Conservation (phyloP, 2,329 filamentous ascomycete species). For the Calonectria pseudoturangicola region DNA sequence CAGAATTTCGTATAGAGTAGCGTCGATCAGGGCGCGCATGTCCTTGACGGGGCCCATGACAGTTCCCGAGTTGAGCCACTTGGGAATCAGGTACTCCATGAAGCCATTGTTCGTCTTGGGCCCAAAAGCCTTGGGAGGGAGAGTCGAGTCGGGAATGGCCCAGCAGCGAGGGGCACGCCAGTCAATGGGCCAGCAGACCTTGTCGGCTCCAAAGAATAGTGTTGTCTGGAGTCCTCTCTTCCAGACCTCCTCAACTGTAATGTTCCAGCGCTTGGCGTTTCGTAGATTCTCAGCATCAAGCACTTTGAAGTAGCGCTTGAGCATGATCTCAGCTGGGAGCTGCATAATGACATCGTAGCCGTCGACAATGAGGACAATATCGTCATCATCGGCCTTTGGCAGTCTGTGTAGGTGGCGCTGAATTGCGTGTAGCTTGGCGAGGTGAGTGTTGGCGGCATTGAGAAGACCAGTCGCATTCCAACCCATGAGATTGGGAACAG, state of each 20-base stretch:
- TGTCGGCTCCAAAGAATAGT: constrained; percentile 67
- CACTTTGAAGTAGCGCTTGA: constrained; percentile 75
- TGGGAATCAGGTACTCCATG: constrained; percentile 58
- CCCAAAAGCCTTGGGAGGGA: constrained; percentile 60
- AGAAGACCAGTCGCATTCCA: constrained; percentile 61
- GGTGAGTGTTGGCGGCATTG: constrained; percentile 60
- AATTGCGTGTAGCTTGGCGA: constrained; percentile 63
- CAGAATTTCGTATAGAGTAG: constrained; percentile 56
- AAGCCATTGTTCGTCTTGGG: constrained; percentile 59
- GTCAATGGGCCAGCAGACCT: constrained; percentile 64
- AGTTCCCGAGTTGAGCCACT: constrained; percentile 67
- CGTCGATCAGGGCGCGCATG: constrained; percentile 52
- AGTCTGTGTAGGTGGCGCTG: constrained; percentile 59
- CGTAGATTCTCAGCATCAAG: constrained; percentile 71
- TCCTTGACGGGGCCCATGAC: constrained; percentile 63
- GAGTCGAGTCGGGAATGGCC: constrained; percentile 60
- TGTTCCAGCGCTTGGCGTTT: constrained; percentile 69
- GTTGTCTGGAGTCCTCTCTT: constrained; percentile 59
- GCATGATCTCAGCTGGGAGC: constrained; percentile 76
- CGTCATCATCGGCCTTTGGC: constrained; percentile 64
- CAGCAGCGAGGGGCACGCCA: constrained; percentile 62
- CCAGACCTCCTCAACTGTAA: constrained; percentile 56
- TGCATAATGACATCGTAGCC: constrained; percentile 80
- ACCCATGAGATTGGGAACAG: constrained; percentile 61
- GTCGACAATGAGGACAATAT: constrained; percentile 79